Evolutionary conservation across 305 asterid genomes (phyloP), one percentile per base, ranked within the genome.

Genomic region (Petunia hybrid): DNA sequence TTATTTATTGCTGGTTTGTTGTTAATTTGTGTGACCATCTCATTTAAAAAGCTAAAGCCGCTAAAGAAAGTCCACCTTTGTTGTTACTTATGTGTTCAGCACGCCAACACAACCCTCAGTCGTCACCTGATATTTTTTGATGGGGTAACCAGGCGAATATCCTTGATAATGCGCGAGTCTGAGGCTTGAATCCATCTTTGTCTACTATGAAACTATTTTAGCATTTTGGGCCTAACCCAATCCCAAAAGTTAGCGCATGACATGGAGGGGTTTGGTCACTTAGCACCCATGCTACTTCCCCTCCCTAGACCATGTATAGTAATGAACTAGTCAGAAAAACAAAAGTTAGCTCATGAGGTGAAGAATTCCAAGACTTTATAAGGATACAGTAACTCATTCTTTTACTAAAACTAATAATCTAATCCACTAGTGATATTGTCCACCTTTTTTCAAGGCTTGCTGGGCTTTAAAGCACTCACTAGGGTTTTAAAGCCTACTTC

Each of bases 11-110:
- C 12, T 74, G 51, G 79, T 74, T 51, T 53, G 63, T 6, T 38
- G 79, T 74, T 53, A 46, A 36, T 4, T 74, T 53, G n/a, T 53
- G 55, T 74, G 64, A 7, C 79, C 8, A 53, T 74, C 64, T 74
- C 79, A 53, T 74, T 36, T 53, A 36, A 12, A 74, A 48, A 53
- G 31, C 48, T 74, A 31, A 43, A 48, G 61, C 36, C 4, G 7
- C 48, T 71, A 48, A 31, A 71, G 77, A 53, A 5, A 48, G 76
- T 45, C 5, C 16, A 22, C 76, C 22, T 46, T 36, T 40, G 41
- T 41, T 9, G 5, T 31, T 61, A 61, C 67, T 9, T 48, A 13
- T 69, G 76, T 35, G 39, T 69, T 69, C 75, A 43, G 9, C 76
- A 22, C 0, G 36, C 64, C 55, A 74, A 74, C n/a, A 53, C 2